phyloP scores from a whole-genome alignment of 139 green algal genomes.

The Chlamydomonas applanata region DNA sequence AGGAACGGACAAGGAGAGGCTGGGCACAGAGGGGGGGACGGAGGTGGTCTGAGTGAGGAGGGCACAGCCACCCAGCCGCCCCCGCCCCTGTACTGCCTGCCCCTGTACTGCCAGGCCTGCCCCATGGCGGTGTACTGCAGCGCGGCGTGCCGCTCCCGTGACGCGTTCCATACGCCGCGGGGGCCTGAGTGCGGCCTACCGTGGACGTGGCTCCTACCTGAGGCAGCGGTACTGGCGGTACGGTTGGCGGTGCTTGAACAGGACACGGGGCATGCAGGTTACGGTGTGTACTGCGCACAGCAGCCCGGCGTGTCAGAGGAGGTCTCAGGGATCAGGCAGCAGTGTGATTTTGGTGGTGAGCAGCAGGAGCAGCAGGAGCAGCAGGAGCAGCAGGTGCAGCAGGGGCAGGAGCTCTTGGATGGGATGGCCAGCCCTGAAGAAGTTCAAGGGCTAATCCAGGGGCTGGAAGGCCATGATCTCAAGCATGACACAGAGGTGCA shows the following conservation, averaged over 20 bases:
- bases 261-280: background rate
- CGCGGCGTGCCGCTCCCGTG: constrained; percentile 14
- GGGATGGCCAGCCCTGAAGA: too few relatives aligned
- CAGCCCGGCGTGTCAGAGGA: too few relatives aligned
- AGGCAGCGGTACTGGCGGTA: constrained; percentile 39
- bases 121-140: constrained; percentile 41
- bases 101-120: background rate
- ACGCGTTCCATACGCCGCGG: constrained; percentile 26
- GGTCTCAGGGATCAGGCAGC: too few relatives aligned
- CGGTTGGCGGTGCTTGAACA: constrained; percentile 11
- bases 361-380: constrained; percentile 5
- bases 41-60: background rate
- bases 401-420: background rate
- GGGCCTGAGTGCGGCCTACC: constrained; percentile 51
- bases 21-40: background rate
- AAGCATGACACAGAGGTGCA: background rate
- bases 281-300: too few relatives aligned
- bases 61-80: background rate
- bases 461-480: background rate
- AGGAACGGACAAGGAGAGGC: background rate
- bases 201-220: constrained; percentile 47
- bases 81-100: too few relatives aligned
- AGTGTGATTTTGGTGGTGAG: background rate
- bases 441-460: background rate
- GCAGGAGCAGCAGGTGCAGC: background rate